Conservation (phyloP, 2,329 filamentous ascomycete species). For the Bipolaris cookei region DNA sequence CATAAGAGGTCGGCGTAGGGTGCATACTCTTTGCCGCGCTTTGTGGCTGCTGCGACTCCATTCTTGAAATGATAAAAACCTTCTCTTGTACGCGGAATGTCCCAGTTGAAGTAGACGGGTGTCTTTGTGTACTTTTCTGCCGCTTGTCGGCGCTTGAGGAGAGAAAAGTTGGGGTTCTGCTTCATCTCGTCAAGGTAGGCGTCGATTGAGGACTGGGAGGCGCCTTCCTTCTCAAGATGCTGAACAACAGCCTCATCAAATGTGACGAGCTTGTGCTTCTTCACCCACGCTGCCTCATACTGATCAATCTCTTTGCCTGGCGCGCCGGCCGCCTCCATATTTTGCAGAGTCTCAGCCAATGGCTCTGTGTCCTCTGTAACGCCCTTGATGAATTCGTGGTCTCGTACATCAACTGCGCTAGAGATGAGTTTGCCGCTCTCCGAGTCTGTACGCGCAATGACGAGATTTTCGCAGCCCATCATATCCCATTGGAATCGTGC, state of each 20-base stretch:
- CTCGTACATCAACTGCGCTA: constrained; percentile 88
- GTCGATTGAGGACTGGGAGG: constrained; percentile 67
- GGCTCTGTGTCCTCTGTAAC: constrained; percentile 79
- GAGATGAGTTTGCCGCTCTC: constrained; percentile 91
- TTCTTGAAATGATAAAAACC: constrained; percentile 91
- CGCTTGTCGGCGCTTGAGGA: constrained; percentile 76
- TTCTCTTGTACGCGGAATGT: constrained; percentile 89
- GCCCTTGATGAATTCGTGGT: constrained; percentile 96
- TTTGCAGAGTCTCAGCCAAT: constrained; percentile 85
- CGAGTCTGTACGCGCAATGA: constrained; percentile 94
- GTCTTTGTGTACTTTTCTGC: constrained; percentile 70
- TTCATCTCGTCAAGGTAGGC: constrained; percentile 69
- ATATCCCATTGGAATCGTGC: constrained; percentile 97
- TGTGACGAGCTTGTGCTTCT: constrained; percentile 80
- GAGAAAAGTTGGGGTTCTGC: constrained; percentile 74
- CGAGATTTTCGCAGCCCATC: constrained; percentile 93
- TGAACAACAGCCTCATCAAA: constrained; percentile 89
- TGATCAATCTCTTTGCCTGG: constrained; percentile 79
- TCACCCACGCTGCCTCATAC: constrained; percentile 88
- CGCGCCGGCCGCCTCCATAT: constrained; percentile 84
- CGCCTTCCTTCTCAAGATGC: constrained; percentile 72
- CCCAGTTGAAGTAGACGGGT: constrained; percentile 84
- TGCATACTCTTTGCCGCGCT: constrained; percentile 88
- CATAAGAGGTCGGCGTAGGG: constrained; percentile 94
- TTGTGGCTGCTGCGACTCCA: constrained; percentile 85